Percentiles rank a stretch among this genome's conserved stretches.
These are phyloP conservation scores for Pharus latifolius DNA, from an alignment of 176 grass and related monocot species.

Conservation along the genomic window DNA sequence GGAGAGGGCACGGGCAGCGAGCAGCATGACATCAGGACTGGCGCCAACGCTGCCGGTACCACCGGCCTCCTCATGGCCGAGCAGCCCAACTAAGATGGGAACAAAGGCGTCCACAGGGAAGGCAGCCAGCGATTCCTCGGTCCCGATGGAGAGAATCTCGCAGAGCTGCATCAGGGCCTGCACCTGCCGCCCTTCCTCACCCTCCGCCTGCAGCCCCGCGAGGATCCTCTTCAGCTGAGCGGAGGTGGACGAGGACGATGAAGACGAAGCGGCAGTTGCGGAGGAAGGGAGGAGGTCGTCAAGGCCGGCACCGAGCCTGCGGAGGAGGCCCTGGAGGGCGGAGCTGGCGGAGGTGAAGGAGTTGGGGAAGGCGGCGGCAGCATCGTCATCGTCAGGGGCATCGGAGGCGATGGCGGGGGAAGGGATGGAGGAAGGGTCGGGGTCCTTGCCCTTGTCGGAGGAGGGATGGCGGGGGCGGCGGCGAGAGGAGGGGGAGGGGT, in stretches of 20 bases:
- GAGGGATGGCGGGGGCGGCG: slow-evolving; percentile 29
- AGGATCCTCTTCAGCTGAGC: slow-evolving; percentile 76
- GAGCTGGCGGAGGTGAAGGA: slow-evolving; percentile 76
- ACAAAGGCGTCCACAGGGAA: slow-evolving; percentile 84
- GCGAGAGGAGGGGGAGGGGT: slow-evolving; percentile 49
- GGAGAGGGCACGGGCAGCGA: slow-evolving; percentile 69
- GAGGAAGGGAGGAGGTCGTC: slow-evolving; percentile 79
- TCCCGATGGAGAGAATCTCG: slow-evolving; percentile 88
- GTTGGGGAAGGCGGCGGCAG: slow-evolving; percentile 44
- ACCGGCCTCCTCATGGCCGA: slow-evolving; percentile 37
- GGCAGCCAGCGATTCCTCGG: slow-evolving; percentile 65
- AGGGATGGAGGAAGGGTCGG: slow-evolving; percentile 30
- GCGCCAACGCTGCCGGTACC: slow-evolving; percentile 19
- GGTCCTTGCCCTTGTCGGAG: slow-evolving; percentile 72
- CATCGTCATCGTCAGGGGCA: slow-evolving; percentile 40
- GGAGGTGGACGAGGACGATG: slow-evolving; percentile 30
- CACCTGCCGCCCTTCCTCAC: slow-evolving; percentile 54
- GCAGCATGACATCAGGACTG: slow-evolving; percentile 85
- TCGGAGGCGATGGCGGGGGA: slow-evolving; percentile 12
- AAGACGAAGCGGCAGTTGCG: neutral
- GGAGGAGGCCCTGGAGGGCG: slow-evolving; percentile 78
- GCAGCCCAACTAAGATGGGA: slow-evolving; percentile 63
- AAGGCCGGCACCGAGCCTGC: slow-evolving; percentile 74
- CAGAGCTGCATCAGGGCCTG: slow-evolving; percentile 77
- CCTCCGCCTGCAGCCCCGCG: slow-evolving; percentile 51